A percentile compares a stretch with the other conserved stretches of the same genome.
These are phyloP conservation scores for Pneumocystis sp. DNA, from an alignment of 1,139 yeast species.

Conservation along the genomic window DNA sequence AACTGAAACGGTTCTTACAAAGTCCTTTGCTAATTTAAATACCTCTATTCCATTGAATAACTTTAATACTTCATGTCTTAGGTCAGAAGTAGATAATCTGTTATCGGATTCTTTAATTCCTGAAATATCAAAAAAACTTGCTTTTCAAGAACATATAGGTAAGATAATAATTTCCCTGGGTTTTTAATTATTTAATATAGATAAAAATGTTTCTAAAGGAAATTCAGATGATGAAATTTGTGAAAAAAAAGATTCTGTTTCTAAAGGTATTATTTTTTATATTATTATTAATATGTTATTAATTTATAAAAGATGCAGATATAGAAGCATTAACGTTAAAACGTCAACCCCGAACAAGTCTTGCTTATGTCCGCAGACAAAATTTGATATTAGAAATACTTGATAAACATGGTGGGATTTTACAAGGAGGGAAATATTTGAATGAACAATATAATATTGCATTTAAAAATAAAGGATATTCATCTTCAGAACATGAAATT, in stretches of 20 bases:
- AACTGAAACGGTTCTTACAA: background rate
- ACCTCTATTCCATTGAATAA: background rate
- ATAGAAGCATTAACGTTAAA: background rate
- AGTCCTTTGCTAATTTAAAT: background rate
- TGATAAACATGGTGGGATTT: background rate
- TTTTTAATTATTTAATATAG: background rate
- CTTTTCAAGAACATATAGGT: background rate
- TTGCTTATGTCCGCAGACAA: background rate
- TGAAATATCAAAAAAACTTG: background rate
- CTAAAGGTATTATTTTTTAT: background rate
- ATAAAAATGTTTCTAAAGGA: background rate
- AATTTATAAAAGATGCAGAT: background rate
- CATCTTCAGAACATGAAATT: background rate
- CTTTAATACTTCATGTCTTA: background rate
- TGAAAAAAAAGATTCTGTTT: background rate
- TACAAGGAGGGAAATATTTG: background rate
- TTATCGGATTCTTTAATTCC: background rate
- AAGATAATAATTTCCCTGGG: background rate
- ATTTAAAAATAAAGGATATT: background rate
- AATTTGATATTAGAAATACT: constrained; percentile 1
- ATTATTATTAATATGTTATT: background rate
- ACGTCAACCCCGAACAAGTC: background rate
- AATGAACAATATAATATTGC: background rate
- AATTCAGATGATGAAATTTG: background rate
- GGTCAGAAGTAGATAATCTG: background rate